phyloP scores from a whole-genome alignment of 106 monocot genomes.

The Apostasia shenzhenica region DNA sequence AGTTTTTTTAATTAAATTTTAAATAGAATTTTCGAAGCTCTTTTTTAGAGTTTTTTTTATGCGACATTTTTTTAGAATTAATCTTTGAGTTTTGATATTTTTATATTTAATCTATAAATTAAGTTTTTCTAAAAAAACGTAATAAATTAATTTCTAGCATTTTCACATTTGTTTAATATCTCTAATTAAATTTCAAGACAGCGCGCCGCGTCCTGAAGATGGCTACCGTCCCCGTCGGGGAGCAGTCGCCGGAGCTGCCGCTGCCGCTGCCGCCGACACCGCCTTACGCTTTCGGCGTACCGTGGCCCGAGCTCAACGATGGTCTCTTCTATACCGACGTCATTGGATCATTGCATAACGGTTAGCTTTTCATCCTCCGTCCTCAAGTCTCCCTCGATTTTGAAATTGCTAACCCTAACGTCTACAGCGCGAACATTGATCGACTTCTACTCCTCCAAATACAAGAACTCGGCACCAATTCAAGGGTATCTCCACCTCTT shows the following conservation, averaged over 20 bases:
- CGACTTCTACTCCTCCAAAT: constrained; percentile 60
- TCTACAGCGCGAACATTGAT: constrained; percentile 40
- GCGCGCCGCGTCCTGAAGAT: background rate
- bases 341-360: constrained; percentile 15
- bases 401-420: background rate
- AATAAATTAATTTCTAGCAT: too few species aligned
- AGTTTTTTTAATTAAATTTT: too few species aligned
- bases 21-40: too few species aligned
- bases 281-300: constrained; percentile 40
- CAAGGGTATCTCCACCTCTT: constrained; percentile 32
- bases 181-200: background rate
- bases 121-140: too few species aligned
- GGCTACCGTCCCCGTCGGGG: background rate
- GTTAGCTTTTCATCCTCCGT: constrained; percentile 13
- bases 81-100: too few species aligned
- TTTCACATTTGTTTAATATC: background rate
- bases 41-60: too few species aligned
- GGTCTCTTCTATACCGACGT: constrained; percentile 51
- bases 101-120: too few species aligned
- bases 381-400: background rate
- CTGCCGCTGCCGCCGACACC: background rate
- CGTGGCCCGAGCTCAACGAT: constrained; percentile 61
- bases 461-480: constrained; percentile 60
- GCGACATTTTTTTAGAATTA: too few species aligned
- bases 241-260: background rate